These are phyloP conservation scores for Harrya chromipes DNA, from an alignment of 768 basidiomycete genomes.

Conservation along the genomic window DNA sequence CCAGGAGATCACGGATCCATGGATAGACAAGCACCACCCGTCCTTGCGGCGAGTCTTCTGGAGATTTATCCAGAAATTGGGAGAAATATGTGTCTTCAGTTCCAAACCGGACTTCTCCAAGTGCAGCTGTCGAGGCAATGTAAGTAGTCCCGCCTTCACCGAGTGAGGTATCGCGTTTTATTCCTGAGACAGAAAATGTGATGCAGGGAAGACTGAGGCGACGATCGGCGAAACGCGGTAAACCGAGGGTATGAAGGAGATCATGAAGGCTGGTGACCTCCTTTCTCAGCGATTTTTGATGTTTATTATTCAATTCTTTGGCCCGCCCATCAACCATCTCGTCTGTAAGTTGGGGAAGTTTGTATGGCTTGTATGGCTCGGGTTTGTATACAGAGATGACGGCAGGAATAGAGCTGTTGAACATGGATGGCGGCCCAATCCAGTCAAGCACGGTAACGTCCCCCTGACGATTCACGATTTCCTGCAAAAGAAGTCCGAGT, in stretches of 20 bases:
- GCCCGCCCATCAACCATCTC: background rate
- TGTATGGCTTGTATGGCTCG: background rate
- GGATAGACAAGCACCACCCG: slow-evolving; percentile 8
- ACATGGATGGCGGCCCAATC: slow-evolving; percentile 13
- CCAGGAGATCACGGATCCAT: slow-evolving; percentile 8
- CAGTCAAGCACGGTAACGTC: slow-evolving; percentile 20
- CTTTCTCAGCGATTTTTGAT: background rate
- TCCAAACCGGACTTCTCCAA: background rate
- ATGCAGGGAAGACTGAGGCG: slow-evolving; percentile 13
- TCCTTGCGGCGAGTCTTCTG: too few species aligned
- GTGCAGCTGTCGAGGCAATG: background rate
- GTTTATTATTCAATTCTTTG: background rate
- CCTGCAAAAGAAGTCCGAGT: slow-evolving; percentile 13
- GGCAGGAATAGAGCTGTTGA: slow-evolving; percentile 16
- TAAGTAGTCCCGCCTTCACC: background rate
- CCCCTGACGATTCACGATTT: slow-evolving; percentile 9
- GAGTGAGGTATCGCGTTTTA: background rate
- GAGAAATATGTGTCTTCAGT: background rate
- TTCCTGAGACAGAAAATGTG: slow-evolving; percentile 4
- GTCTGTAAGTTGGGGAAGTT: background rate
- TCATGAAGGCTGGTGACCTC: background rate
- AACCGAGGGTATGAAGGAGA: background rate
- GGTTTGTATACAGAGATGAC: slow-evolving; percentile 11
- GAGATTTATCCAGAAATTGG: too few species aligned
- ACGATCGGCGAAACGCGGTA: slow-evolving; percentile 3